Evolutionary conservation across 768 basidiomycete genomes (phyloP).

Genomic region (Mycena indigotica): DNA sequence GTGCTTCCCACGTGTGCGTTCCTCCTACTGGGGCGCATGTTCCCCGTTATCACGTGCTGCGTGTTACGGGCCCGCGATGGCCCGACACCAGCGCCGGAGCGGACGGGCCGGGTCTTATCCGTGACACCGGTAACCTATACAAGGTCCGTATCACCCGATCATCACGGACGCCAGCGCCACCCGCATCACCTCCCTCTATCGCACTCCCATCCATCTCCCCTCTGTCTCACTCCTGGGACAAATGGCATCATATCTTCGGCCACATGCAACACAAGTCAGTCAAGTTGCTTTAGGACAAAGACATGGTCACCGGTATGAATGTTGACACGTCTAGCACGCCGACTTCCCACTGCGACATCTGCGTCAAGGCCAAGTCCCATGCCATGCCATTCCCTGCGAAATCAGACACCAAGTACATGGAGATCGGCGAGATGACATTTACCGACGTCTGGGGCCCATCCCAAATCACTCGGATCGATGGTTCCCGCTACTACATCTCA

Average conservation of each 20-base stretch:
- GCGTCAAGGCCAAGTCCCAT: slow-evolving; percentile 28
- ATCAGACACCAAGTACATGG: slow-evolving; percentile 18
- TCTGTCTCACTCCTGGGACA: slow-evolving; percentile 6
- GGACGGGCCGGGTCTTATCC: too few species aligned
- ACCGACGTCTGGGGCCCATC: slow-evolving; percentile 27
- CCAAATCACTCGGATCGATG: slow-evolving; percentile 10
- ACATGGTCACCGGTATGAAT: slow-evolving; percentile 26
- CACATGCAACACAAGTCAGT: slow-evolving; percentile 26
- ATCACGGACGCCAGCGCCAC: background rate
- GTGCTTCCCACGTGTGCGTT: too few species aligned
- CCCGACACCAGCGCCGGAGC: too few species aligned
- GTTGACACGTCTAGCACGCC: slow-evolving; percentile 14
- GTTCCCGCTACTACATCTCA: slow-evolving; percentile 17
- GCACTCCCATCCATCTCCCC: background rate
- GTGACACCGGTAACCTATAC: background rate
- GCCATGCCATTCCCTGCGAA: slow-evolving; percentile 23
- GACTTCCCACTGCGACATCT: slow-evolving; percentile 25
- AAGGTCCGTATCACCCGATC: background rate
- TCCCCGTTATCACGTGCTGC: too few species aligned
- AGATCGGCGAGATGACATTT: slow-evolving; percentile 24
- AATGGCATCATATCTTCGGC: slow-evolving; percentile 14
- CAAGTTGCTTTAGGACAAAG: slow-evolving; percentile 19
- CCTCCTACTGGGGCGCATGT: too few species aligned
- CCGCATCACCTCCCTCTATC: background rate
- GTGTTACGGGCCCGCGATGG: too few species aligned